Conservation (phyloP, 192 early-diverging fungal species). For the Funneliformis geosporum region DNA sequence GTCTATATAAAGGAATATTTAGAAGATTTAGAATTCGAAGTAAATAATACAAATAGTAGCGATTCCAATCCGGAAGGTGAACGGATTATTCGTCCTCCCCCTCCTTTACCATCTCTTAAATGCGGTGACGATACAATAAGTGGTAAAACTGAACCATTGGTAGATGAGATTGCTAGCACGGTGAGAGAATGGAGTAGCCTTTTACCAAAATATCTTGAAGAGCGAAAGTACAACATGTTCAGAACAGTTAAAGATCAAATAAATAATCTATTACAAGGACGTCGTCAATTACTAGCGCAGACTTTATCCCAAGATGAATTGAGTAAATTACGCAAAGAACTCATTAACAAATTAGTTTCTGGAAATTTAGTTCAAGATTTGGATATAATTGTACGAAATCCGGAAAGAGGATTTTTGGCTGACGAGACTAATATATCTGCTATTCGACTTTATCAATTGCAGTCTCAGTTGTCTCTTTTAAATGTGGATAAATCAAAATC, state of each 20-base stretch:
- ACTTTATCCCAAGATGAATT: conserved; percentile 65
- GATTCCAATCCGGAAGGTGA: background rate
- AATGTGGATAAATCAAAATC: conserved; percentile 29
- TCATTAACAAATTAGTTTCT: conserved; percentile 57
- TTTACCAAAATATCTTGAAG: conserved; percentile 52
- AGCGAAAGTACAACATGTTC: conserved; percentile 58
- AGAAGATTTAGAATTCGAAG: conserved; percentile 25
- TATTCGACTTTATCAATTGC: conserved; percentile 58
- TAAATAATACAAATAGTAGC: background rate
- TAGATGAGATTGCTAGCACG: conserved; percentile 67
- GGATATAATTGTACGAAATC: conserved; percentile 63
- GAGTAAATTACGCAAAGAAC: conserved; percentile 48
- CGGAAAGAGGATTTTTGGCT: conserved; percentile 56
- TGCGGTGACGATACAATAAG: conserved; percentile 54
- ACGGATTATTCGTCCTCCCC: conserved; percentile 29
- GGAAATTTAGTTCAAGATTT: conserved; percentile 56
- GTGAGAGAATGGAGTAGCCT: conserved; percentile 62
- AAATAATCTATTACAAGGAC: conserved; percentile 57
- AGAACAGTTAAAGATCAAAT: conserved; percentile 56
- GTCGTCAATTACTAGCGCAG: conserved; percentile 59
- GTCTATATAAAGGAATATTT: conserved; percentile 54
- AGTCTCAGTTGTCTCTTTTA: conserved; percentile 29
- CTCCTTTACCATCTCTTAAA: conserved; percentile 44
- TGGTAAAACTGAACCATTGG: conserved; percentile 58
- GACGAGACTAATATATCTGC: conserved; percentile 59